Evolutionary conservation across 805 yeast species (phyloP), one percentile per base, ranked within the genome.

Genomic region (Kodamaea leandrae): DNA sequence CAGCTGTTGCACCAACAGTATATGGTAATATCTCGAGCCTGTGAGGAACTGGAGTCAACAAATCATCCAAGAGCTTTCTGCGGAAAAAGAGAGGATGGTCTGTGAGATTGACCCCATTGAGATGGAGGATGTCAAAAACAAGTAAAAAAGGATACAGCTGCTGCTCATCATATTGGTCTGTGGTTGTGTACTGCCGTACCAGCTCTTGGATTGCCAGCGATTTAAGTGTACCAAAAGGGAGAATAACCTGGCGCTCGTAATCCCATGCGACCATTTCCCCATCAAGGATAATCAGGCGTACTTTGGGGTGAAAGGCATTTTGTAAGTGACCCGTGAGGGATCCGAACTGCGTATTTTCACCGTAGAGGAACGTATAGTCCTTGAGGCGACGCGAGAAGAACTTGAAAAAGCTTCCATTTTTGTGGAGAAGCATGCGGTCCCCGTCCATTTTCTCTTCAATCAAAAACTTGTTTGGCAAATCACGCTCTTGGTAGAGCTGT

Each of bases 221-320:
- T 55, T 86, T 85, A 20, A 93, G 74, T 1, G 85, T 75, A 0
- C 95, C 95, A 65, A 87, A 87, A 0, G 96, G 95, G 16, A 89
- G 64, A 3, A 87, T 69, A 1, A 64, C 63, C 25, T 74, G 57
- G 42, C 70, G 62, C 34, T 60, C 66, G 39, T 78, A 77, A 60
- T 90, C 96, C 74, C 79, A 89, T 0, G 95, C 87, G 2, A 91
- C 81, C 91, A 91, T 86, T 60, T 91, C 99, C 0, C 98, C 97
- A 63, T 91, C 99, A 4, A 91, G 54, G 4, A 84, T 71, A 16
- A 68, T 48, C 48, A 61, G 57, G 5, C 58, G 56, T 4, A 77
- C 63, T 24, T 53, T 61, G 4, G 60, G 61, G 6, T 68, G 57
- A 44, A 74, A 68, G 2, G 72, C 65, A 4, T 69, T 55, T 1